Conservation (phyloP, 768 basidiomycete species). For the Suillus brevipes region DNA sequence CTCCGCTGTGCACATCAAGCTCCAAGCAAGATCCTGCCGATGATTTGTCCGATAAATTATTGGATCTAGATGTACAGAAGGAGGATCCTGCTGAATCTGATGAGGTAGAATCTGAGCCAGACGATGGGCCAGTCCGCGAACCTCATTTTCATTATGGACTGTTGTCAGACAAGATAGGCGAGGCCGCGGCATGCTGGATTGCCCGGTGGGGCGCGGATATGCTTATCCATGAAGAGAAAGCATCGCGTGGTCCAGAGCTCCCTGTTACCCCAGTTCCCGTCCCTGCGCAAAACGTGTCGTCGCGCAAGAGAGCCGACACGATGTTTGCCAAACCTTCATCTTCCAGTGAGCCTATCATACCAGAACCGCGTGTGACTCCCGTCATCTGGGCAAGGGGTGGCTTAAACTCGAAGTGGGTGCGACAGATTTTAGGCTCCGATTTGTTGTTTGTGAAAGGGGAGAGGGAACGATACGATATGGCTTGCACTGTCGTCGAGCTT, state of each 20-base stretch:
- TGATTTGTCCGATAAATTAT: slow-evolving; percentile 31
- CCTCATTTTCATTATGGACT: slow-evolving; percentile 76
- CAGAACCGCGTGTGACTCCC: slow-evolving; percentile 36
- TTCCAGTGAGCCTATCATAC: slow-evolving; percentile 14
- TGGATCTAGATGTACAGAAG: slow-evolving; percentile 34
- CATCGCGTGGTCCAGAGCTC: slow-evolving; percentile 15
- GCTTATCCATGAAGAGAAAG: slow-evolving; percentile 59
- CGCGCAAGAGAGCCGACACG: slow-evolving; percentile 33
- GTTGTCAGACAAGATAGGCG: slow-evolving; percentile 89
- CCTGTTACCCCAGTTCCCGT: slow-evolving; percentile 18
- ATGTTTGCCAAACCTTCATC: slow-evolving; percentile 24
- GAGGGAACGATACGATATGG: slow-evolving; percentile 77
- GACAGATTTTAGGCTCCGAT: slow-evolving; percentile 74
- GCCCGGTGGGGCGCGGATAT: slow-evolving; percentile 84
- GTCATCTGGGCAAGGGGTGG: slow-evolving; percentile 77
- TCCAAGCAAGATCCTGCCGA: slow-evolving; percentile 19
- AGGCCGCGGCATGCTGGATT: slow-evolving; percentile 86
- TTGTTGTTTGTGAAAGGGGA: slow-evolving; percentile 79
- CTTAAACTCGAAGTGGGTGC: slow-evolving; percentile 69
- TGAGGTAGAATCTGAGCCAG: slow-evolving; percentile 28
- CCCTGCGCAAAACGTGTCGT: slow-evolving; percentile 15
- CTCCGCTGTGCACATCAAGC: neutral
- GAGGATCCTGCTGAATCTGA: slow-evolving; percentile 39
- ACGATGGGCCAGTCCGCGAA: slow-evolving; percentile 17
- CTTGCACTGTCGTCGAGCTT: slow-evolving; percentile 73